These are phyloP conservation scores for Dioszegia hungarica DNA, from an alignment of 768 basidiomycete species.

Conservation along the genomic window DNA sequence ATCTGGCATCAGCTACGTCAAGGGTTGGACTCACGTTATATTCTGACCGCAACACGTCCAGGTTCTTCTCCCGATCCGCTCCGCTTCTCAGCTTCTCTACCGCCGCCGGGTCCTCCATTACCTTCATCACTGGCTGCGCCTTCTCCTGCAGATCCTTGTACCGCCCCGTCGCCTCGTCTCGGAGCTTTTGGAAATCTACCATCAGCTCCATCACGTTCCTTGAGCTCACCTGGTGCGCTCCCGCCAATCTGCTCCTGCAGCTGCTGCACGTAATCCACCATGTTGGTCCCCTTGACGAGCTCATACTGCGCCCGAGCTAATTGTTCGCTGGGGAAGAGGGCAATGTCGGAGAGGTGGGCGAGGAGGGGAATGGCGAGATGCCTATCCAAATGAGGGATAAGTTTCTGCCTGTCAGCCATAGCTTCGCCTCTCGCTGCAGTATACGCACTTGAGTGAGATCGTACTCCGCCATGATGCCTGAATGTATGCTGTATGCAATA, in stretches of 20 bases:
- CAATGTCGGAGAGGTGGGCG: constrained; percentile 65
- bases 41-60: constrained; percentile 88
- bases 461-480: constrained; percentile 62
- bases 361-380: constrained; percentile 92
- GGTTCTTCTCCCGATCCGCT: constrained; percentile 94
- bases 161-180: constrained; percentile 73
- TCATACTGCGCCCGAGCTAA: constrained; percentile 91
- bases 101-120: constrained; percentile 95
- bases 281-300: constrained; percentile 93
- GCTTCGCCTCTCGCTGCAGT: not conserved
- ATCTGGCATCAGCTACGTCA: constrained; percentile 56
- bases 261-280: constrained; percentile 87
- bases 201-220: not conserved
- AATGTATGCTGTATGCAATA: not conserved
- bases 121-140: constrained; percentile 86
- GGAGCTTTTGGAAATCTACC: constrained; percentile 76
- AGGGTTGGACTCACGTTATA: constrained; percentile 62
- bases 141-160: constrained; percentile 81
- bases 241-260: constrained; percentile 69
- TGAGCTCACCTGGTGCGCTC: not conserved
- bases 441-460: constrained; percentile 63
- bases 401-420: constrained; percentile 55
- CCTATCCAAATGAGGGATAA: constrained; percentile 88
- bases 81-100: constrained; percentile 72
- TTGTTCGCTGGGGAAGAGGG: constrained; percentile 69